Evolutionary conservation across 1,284 basidiomycete species (phyloP), one percentile per base, ranked within the genome.

Genomic region (Violaceomyces palustris): DNA sequence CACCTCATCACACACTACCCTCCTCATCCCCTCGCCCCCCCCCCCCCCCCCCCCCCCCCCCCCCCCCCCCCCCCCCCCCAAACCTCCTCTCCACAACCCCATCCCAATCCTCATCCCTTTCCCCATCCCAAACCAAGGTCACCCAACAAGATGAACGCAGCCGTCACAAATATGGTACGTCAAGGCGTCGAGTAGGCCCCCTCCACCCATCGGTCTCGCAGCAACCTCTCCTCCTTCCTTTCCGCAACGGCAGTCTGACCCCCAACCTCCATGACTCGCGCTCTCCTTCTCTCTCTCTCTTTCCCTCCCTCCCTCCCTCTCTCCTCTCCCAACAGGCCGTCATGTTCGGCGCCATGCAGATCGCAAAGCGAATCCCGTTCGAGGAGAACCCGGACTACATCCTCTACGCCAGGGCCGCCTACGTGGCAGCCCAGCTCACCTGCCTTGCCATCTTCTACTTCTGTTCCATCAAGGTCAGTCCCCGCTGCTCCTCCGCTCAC

Each of bases 311-410:
- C 30, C 14, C 29, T 18, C 17, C 4, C 25, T n/a, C 15, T 15
- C 30, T n/a, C 6, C 1, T 27, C 6, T 9, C 29, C 4, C 18
- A 22, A 22, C 38, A 61, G 52, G 55, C 50, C 44, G 59, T 60
- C 40, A 65, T 57, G 55, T 53, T 60, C 64, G 62, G 67, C 57
- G 57, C 55, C 42, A 73, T 75, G 67, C 72, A 75, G 61, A 87
- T 94, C 74, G 90, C 90, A 58, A 83, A 87, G 65, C 86, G 83
- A 76, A 85, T 97, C 61, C 86, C 88, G 12, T 91, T 96, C 66
- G 88, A 94, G 35, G 84, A 96, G 74, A 56, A 69, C 31, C 88
- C 89, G 9, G 77, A 85, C 50, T 80, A 86, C 39, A 81, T 97
- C 65, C 77, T 79, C 67, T 88, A 88, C 72, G 87, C 91, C 43